Base-by-base conservation (phyloP, 208 protist genomes). In the Acanthamoeba royreba region DNA sequence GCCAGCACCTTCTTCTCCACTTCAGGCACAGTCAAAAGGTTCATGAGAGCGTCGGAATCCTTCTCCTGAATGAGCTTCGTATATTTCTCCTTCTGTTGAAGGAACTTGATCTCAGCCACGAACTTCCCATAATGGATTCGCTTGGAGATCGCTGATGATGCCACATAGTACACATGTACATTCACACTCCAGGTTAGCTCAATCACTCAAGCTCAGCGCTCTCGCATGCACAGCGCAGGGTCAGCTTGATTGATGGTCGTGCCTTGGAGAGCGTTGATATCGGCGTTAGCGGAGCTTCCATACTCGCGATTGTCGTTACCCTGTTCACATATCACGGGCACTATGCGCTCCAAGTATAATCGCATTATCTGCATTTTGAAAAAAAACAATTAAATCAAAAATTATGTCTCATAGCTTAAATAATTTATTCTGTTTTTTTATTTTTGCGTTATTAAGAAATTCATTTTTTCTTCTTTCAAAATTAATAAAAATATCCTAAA, bases 121-220 rank as follows among this genome's bases (percentile, higher is more conserved):
- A 97, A 97, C 81, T 96, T 96, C 46, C 97, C 97, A 74, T 97
- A 97, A 90, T 97, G 97, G 52, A 97, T 96, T 17, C 97, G 94
- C 83, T 97, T 97, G 11, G 96, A 97, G 28, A 97, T 43, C 25
- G 96, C 96, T 93, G 97, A 92, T 9, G 96, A 15, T 33, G 58
- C 28, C 38, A 94, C n/a, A 45, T 35, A 31, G 96, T 93, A 72
- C 96, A 94, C 22, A n/a, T n/a, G n/a, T n/a, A n/a, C n/a, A n/a
- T n/a, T n/a, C 53, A 74, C 0, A 94, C 86, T 2, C 92, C 89
- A 9, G 92, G 69, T 5, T 92, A 96, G 45, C 95, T 95, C 88
- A 95, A 96, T 40, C 96, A 1, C 35, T 3, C 28, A 13, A 0
- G 17, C 2, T 11, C n/a, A 9, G n/a, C 4, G 58, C n/a, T 11